A percentile compares a stretch with the other conserved stretches of the same genome.
These are phyloP conservation scores for Cyclotella distinguenda DNA, from an alignment of 108 stramenopile genomes.

Conservation along the genomic window DNA sequence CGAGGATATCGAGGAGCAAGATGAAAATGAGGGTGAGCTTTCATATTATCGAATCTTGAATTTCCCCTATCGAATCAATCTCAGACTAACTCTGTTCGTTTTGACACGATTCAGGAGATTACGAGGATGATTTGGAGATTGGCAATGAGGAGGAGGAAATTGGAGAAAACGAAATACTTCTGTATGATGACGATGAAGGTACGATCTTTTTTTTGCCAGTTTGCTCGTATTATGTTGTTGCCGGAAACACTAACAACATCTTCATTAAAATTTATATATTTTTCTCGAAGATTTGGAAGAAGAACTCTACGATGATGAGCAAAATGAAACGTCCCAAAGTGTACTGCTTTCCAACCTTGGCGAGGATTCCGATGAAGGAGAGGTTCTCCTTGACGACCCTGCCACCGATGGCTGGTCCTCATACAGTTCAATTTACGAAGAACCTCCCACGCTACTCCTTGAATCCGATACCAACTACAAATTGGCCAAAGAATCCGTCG, in stretches of 20 bases:
- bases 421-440: slow-evolving; percentile 37
- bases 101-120: not conserved
- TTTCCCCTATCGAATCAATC: not conserved
- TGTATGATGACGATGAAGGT: slow-evolving; percentile 13
- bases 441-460: slow-evolving; percentile 23
- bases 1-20: slow-evolving; percentile 1
- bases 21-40: not conserved
- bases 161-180: not conserved
- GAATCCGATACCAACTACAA: slow-evolving; percentile 34
- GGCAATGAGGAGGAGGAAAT: slow-evolving; percentile 7
- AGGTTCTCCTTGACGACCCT: not conserved
- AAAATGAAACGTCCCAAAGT: not conserved
- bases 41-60: not conserved
- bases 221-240: slow-evolving; percentile 6
- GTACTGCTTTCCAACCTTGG: slow-evolving; percentile 32
- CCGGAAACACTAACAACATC: slow-evolving; percentile 1
- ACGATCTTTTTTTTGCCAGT: not conserved
- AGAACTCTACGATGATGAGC: slow-evolving; percentile 29
- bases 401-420: slow-evolving; percentile 37
- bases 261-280: slow-evolving; percentile 2
- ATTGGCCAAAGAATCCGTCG: slow-evolving; percentile 25
- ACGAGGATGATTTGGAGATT: slow-evolving; percentile 3
- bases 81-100: not conserved
- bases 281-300: slow-evolving; percentile 11
- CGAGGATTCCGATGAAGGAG: slow-evolving; percentile 29